Conservation (phyloP, 495 filamentous ascomycete genomes). For the Hyaloscypha hepaticicola region DNA sequence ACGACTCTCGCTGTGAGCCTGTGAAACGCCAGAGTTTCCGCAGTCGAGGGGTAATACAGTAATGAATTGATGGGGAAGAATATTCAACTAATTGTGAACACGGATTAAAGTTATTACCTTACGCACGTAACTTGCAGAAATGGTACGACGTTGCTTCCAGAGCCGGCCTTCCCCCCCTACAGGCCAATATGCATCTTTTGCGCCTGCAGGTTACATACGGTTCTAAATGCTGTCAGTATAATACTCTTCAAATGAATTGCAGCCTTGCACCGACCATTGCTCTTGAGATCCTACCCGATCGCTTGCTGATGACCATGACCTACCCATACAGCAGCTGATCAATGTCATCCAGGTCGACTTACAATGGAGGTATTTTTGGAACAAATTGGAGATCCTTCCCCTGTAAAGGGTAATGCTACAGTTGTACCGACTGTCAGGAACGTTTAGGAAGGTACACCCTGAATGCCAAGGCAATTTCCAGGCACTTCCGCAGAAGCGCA, state of each 20-base stretch:
- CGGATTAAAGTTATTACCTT: no score
- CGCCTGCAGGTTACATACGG: no score
- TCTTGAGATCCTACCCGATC: background rate
- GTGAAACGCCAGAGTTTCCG: background rate
- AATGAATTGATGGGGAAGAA: background rate
- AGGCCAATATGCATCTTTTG: no score
- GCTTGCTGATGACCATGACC: background rate
- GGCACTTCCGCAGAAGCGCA: background rate
- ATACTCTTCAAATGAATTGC: background rate
- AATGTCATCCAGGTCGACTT: background rate
- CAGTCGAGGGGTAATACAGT: no score
- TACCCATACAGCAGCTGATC: background rate
- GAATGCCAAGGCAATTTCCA: background rate
- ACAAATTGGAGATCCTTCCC: background rate
- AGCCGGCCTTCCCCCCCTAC: no score
- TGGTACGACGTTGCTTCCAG: no score
- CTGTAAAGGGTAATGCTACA: background rate
- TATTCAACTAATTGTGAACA: no score
- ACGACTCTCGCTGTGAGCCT: constrained; percentile 5
- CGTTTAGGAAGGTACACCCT: background rate
- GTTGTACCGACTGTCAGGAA: background rate
- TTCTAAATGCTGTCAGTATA: background rate
- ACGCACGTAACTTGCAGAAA: no score
- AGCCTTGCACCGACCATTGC: background rate
- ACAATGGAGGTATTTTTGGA: constrained; percentile 2